Conservation (phyloP, 2,329 filamentous ascomycete genomes). For the Acrocalymma vagum region DNA sequence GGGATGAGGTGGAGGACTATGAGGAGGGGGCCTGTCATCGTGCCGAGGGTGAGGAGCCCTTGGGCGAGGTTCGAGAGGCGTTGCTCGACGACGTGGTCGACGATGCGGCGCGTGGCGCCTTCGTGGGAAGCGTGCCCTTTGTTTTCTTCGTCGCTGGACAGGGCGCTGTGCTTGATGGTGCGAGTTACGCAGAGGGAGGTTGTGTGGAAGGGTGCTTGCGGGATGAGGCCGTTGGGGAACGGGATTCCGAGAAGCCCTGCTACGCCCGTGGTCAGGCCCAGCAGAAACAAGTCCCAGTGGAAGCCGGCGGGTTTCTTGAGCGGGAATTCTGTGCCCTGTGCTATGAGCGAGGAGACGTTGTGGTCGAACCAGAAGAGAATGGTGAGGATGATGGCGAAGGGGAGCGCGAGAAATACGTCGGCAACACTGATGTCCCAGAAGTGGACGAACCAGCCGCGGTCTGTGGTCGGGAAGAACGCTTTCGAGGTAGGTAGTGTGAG, state of each 20-base stretch:
- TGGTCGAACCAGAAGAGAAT: conserved; percentile 92
- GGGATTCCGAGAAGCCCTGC: conserved; percentile 65
- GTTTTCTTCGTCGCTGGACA: conserved; percentile 52
- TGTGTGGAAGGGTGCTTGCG: conserved; percentile 68
- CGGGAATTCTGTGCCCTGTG: conserved; percentile 64
- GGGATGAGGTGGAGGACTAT: conserved; percentile 64
- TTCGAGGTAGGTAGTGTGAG: conserved; percentile 77
- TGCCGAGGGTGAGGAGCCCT: conserved; percentile 62
- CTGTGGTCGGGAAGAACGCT: conserved; percentile 79
- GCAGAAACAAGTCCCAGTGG: conserved; percentile 68
- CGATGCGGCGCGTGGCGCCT: conserved; percentile 50
- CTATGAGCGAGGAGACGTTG: conserved; percentile 68
- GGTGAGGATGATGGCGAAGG: conserved; percentile 83
- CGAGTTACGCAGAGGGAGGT: conserved; percentile 57
- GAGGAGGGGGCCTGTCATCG: conserved; percentile 65
- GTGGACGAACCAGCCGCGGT: conserved; percentile 78
- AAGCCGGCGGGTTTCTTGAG: conserved; percentile 67
- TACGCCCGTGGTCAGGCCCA: conserved; percentile 64
- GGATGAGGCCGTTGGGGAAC: conserved; percentile 67
- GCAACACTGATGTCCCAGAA: conserved; percentile 80
- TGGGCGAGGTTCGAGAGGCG: conserved; percentile 65
- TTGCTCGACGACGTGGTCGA: conserved; percentile 63
- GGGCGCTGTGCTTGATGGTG: conserved; percentile 47
- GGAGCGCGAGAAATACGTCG: conserved; percentile 84
- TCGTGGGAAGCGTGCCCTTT: too few species aligned